phyloP scores from a whole-genome alignment of 2,329 filamentous ascomycete species.

The Dactylella cylindrospora region DNA sequence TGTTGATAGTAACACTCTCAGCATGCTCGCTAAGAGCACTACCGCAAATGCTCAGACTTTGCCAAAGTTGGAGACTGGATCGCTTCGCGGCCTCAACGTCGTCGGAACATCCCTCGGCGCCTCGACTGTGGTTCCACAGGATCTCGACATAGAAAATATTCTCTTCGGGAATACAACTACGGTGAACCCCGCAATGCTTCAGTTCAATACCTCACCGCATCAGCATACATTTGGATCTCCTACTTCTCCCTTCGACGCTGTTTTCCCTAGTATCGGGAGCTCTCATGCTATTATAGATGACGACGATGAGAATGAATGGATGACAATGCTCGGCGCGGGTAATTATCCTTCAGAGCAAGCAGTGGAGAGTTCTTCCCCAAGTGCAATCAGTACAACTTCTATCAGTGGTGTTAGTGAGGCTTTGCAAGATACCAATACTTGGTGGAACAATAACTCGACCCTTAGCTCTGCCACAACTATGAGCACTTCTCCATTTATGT shows the following conservation, averaged over 20 bases:
- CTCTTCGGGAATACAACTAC: constrained; percentile 67
- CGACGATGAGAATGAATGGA: constrained; percentile 83
- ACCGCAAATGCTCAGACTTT: constrained; percentile 54
- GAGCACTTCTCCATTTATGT: constrained; percentile 46
- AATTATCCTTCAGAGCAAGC: constrained; percentile 51
- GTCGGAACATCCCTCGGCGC: constrained; percentile 68
- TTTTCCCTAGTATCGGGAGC: constrained; percentile 51
- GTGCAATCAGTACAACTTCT: constrained; percentile 90
- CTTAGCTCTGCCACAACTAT: constrained; percentile 46
- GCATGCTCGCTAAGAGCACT: constrained; percentile 55
- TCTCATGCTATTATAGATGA: constrained; percentile 48
- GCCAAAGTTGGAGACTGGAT: constrained; percentile 74
- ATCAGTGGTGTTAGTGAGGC: constrained; percentile 88
- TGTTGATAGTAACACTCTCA: constrained; percentile 74
- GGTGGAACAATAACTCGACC: constrained; percentile 47
- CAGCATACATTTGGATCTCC: constrained; percentile 49
- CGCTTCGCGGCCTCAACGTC: constrained; percentile 60
- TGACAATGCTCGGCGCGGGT: constrained; percentile 59
- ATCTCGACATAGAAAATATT: constrained; percentile 70
- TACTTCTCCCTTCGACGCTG: constrained; percentile 49
- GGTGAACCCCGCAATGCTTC: constrained; percentile 72
- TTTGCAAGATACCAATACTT: constrained; percentile 71
- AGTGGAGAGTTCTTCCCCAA: constrained; percentile 90
- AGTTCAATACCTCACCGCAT: constrained; percentile 78
- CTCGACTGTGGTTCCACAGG: constrained; percentile 73